Evolutionary conservation across 352 stramenopile species (phyloP).

Genomic region (Globisporangium middletonii): DNA sequence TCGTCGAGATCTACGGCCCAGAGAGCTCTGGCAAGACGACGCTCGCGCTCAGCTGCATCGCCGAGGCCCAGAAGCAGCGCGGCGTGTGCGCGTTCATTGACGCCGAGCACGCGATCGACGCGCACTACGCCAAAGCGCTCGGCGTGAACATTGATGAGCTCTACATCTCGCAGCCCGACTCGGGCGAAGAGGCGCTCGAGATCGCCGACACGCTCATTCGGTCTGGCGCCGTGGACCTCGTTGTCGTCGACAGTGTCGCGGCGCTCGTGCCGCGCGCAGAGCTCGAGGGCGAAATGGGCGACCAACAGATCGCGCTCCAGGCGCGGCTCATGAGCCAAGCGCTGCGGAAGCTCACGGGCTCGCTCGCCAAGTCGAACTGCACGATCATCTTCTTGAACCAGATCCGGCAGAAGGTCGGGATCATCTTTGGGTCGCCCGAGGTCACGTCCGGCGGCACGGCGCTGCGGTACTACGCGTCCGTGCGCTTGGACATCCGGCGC

Average conservation of each 20-base stretch:
- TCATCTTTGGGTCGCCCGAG: slow-evolving; percentile 97
- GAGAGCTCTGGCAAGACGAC: slow-evolving; percentile 99
- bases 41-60: slow-evolving; percentile 95
- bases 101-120: slow-evolving; percentile 97
- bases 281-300: slow-evolving; percentile 91
- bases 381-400: slow-evolving; percentile 99
- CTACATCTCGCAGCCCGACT: slow-evolving; percentile 97
- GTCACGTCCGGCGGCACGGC: slow-evolving; percentile 92
- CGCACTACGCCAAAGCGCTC: slow-evolving; percentile 89
- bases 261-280: slow-evolving; percentile 96
- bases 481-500: slow-evolving; percentile 94
- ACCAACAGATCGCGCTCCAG: slow-evolving; percentile 97
- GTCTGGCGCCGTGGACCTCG: slow-evolving; percentile 94
- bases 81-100: slow-evolving; percentile 98
- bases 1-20: slow-evolving; percentile 98
- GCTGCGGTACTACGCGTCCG: slow-evolving; percentile 83
- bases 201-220: slow-evolving; percentile 97
- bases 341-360: slow-evolving; percentile 96
- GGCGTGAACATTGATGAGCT: slow-evolving; percentile 96
- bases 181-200: slow-evolving; percentile 97
- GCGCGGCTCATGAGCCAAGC: slow-evolving; percentile 97
- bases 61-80: slow-evolving; percentile 92
- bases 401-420: slow-evolving; percentile 95
- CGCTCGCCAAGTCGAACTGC: slow-evolving; percentile 93
- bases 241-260: slow-evolving; percentile 97